Evolutionary conservation across 345 rosid genomes (phyloP), one percentile per base, ranked within the genome.

Genomic region (Gossypium longicalyx): DNA sequence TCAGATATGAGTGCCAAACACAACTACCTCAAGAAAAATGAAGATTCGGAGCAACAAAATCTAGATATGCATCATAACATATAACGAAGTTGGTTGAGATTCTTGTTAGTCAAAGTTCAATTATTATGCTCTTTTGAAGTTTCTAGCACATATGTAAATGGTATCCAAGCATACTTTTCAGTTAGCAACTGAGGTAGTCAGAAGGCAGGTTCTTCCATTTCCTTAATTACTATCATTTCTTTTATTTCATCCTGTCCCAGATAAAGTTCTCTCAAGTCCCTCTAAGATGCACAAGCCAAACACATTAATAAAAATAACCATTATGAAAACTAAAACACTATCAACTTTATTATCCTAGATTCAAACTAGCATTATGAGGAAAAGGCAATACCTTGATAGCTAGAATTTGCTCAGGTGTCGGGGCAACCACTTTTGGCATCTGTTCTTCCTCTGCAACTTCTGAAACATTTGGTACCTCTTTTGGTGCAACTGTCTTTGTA

Each of bases 391-490:
- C 99, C 99, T 93, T 96, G 80, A 96, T 96, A 2, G 98, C 98
- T 76, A 89, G 76, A 74, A 96, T 91, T 80, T 96, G 97, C 86
- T 96, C 98, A 7, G 88, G 93, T 51, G 99, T 96, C 8, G 99
- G 97, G 57, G 93, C 90, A 76, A 90, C 92, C 80, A 90, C 85
- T 86, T 90, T 87, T 1, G 91, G 98, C 71, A 74, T 78, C 77
- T 84, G 88, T 27, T 87, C 79, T 20, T 90, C 89, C 79, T 88
- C 91, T 2, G 71, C 80, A 75, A 74, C 88, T 74, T 89, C 96
- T 60, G 78, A 13, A 64, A 81, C 87, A 67, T 83, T 91, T 29
- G 67, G 84, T 74, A 82, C 83, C 85, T 87, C 99, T 76, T 79
- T 90, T 16, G 86, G 88, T 51, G 85, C 82, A 68, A 79, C 60